phyloP scores from a whole-genome alignment of 2,329 filamentous ascomycete species.

The Aspergillus ustus region DNA sequence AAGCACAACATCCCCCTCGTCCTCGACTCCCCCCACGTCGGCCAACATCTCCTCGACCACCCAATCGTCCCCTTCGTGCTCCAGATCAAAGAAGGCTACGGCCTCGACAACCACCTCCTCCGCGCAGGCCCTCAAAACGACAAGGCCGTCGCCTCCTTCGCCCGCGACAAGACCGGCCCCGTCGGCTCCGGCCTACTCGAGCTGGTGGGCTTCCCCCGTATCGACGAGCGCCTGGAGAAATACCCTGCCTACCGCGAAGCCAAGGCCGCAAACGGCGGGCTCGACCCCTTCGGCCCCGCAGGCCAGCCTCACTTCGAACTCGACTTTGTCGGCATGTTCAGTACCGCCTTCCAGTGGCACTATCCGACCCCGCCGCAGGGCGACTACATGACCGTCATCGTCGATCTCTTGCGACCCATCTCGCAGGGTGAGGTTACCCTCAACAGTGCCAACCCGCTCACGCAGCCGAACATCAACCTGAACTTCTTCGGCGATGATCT shows the following conservation, averaged over 20 bases:
- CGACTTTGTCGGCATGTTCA: conserved; percentile 66
- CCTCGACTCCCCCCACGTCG: conserved; percentile 35
- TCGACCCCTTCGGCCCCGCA: conserved; percentile 60
- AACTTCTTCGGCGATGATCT: conserved; percentile 54
- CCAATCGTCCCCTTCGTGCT: conserved; percentile 49
- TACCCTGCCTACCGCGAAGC: conserved; percentile 53
- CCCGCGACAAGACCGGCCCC: conserved; percentile 48
- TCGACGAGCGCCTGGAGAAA: conserved; percentile 32
- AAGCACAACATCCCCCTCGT: conserved; percentile 38
- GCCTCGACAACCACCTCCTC: conserved; percentile 47
- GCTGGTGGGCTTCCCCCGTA: conserved; percentile 56
- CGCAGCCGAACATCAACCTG: conserved; percentile 44
- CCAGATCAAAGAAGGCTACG: conserved; percentile 48
- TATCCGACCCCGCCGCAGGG: conserved; percentile 50
- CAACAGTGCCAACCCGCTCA: conserved; percentile 43
- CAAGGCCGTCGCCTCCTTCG: conserved; percentile 41
- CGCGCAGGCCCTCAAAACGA: conserved; percentile 39
- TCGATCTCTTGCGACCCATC: conserved; percentile 55
- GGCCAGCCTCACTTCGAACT: conserved; percentile 67
- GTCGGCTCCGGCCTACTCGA: conserved; percentile 51
- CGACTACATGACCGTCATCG: conserved; percentile 62
- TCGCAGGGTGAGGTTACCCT: conserved; percentile 49
- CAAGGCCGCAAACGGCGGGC: conserved; percentile 46
- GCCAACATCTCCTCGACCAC: conserved; percentile 44
- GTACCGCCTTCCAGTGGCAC: conserved; percentile 57